These are phyloP conservation scores for Psidium friedrichsthalianum DNA, from an alignment of 345 rosid species.

Conservation along the genomic window DNA sequence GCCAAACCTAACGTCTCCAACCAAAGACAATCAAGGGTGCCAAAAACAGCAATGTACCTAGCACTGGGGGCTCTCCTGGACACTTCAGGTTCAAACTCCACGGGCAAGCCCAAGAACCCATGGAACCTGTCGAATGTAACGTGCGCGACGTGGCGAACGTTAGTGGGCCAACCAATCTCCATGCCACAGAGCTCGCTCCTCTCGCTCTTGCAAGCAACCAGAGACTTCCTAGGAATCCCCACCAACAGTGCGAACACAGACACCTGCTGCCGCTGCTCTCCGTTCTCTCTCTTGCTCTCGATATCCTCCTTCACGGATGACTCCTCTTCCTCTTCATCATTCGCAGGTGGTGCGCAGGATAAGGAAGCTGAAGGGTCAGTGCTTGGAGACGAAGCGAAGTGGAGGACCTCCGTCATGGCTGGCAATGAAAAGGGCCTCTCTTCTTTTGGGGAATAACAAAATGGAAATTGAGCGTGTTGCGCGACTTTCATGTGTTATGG, in stretches of 20 bases:
- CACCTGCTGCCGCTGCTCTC: slow-evolving; percentile 34
- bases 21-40: not conserved
- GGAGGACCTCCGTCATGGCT: slow-evolving; percentile 73
- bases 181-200: slow-evolving; percentile 41
- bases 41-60: slow-evolving; percentile 29
- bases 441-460: not conserved
- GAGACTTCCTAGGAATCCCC: slow-evolving; percentile 54
- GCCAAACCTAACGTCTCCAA: not conserved
- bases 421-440: slow-evolving; percentile 19
- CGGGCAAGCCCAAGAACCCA: slow-evolving; percentile 84
- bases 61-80: slow-evolving; percentile 81
- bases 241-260: slow-evolving; percentile 48
- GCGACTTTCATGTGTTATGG: not conserved
- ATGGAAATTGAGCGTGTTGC: not conserved
- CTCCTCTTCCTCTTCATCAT: not conserved
- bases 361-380: slow-evolving; percentile 17
- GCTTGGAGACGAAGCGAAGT: slow-evolving; percentile 17
- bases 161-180: slow-evolving; percentile 74
- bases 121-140: slow-evolving; percentile 86
- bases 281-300: slow-evolving; percentile 6
- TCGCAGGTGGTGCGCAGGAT: slow-evolving; percentile 7
- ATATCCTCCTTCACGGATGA: slow-evolving; percentile 15
- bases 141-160: slow-evolving; percentile 76
- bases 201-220: slow-evolving; percentile 38
- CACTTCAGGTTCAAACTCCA: slow-evolving; percentile 80